These are phyloP conservation scores for Naganishia friedmannii DNA, from an alignment of 768 basidiomycete species.

Conservation along the genomic window DNA sequence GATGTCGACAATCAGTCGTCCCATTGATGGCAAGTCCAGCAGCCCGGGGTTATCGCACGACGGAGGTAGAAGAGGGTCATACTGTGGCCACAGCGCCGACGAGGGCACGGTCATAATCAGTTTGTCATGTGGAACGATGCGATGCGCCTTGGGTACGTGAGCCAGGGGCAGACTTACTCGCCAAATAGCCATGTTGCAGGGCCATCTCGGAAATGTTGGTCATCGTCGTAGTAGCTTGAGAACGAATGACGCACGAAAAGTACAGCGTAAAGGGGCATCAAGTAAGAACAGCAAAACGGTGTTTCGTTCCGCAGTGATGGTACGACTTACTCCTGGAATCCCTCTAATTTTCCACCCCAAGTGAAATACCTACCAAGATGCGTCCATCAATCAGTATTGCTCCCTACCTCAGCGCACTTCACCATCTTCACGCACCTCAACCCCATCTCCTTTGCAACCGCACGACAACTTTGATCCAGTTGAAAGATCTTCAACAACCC, in stretches of 20 bases:
- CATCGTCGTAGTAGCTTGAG: slow-evolving; percentile 36
- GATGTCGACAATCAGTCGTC: no score
- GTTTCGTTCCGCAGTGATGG: not conserved
- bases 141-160: no score
- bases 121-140: not conserved
- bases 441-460: slow-evolving; percentile 33
- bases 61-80: slow-evolving; percentile 36
- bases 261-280: not conserved
- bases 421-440: slow-evolving; percentile 27
- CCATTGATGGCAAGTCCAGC: slow-evolving; percentile 33
- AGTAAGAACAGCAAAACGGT: not conserved
- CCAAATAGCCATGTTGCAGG: slow-evolving; percentile 37
- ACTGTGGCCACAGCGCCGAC: slow-evolving; percentile 10
- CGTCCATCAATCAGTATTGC: not conserved
- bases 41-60: slow-evolving; percentile 30
- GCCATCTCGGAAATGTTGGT: slow-evolving; percentile 35
- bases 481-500: slow-evolving; percentile 36
- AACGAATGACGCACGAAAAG: not conserved
- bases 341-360: slow-evolving; percentile 27
- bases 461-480: slow-evolving; percentile 35
- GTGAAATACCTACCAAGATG: not conserved
- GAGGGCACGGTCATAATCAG: not conserved
- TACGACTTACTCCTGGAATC: slow-evolving; percentile 18
- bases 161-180: slow-evolving; percentile 30
- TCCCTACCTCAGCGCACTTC: not conserved